Percentiles rank a stretch among this genome's conserved stretches.
phyloP scores from a whole-genome alignment of 2,329 filamentous ascomycete genomes.

The Cordyceps pruinosa region DNA sequence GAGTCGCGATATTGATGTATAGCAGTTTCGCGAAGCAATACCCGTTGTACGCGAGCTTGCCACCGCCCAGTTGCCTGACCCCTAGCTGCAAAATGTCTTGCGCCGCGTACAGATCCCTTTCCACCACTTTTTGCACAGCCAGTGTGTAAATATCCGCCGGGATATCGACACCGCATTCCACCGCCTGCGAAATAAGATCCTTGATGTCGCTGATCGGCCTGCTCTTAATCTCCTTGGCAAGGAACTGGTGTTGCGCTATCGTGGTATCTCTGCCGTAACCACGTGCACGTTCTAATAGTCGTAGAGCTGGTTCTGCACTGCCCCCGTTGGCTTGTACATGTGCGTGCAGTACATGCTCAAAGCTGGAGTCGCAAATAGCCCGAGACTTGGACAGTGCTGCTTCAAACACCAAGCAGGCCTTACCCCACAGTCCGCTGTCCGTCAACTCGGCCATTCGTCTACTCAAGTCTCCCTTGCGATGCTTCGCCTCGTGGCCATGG shows the following conservation, averaged over 20 bases:
- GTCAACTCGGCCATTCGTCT: not conserved
- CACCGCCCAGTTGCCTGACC: slow-evolving; percentile 30
- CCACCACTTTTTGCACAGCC: slow-evolving; percentile 26
- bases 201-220: not conserved
- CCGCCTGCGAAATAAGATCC: not conserved
- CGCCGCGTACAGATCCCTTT: slow-evolving; percentile 24
- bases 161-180: slow-evolving; percentile 22
- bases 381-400: not conserved
- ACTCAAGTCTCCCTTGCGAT: not conserved
- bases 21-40: slow-evolving; percentile 33
- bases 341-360: not conserved
- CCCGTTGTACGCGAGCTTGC: slow-evolving; percentile 29
- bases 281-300: not conserved
- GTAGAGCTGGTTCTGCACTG: not conserved
- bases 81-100: slow-evolving; percentile 29
- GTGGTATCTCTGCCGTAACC: not conserved
- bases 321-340: not conserved
- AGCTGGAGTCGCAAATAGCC: not conserved
- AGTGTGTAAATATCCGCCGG: slow-evolving; percentile 31
- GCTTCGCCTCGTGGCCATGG: not conserved
- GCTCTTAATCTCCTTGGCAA: not conserved
- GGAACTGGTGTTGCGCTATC: not conserved
- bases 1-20: slow-evolving; percentile 26
- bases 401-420: slow-evolving; percentile 1
- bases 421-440: not conserved